Conservation (phyloP, 768 basidiomycete genomes). For the Tephrocybe sp. region DNA sequence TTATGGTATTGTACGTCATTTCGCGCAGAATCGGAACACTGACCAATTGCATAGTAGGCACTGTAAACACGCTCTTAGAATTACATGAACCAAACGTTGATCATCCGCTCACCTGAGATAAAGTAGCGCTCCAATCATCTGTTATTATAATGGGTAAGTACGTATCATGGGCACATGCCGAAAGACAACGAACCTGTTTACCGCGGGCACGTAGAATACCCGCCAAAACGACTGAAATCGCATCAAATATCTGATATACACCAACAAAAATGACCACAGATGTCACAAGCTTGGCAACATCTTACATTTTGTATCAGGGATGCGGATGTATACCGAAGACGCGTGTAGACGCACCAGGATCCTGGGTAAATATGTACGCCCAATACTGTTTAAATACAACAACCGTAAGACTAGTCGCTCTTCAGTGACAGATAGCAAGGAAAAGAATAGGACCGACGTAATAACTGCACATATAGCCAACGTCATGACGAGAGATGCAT, state of each 20-base stretch:
- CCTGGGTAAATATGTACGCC: constrained; percentile 72
- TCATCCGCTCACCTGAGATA: constrained; percentile 58
- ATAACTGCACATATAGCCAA: constrained; percentile 58
- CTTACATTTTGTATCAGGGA: constrained; percentile 20
- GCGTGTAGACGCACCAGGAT: constrained; percentile 42
- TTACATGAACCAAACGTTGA: neutral
- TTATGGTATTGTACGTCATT: neutral
- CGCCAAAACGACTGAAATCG: constrained; percentile 57
- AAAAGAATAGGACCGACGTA: constrained; percentile 38
- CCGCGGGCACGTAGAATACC: constrained; percentile 85
- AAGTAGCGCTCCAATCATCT: constrained; percentile 73
- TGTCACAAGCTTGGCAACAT: constrained; percentile 60
- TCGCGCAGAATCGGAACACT: neutral
- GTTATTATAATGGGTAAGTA: neutral
- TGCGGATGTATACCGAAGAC: neutral
- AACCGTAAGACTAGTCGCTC: neutral
- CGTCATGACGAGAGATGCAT: constrained; percentile 62
- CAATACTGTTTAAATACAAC: constrained; percentile 60
- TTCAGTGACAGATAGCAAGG: neutral
- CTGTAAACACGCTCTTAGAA: constrained; percentile 24
- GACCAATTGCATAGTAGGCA: constrained; percentile 77
- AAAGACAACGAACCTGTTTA: constrained; percentile 50
- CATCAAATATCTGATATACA: constrained; percentile 84
- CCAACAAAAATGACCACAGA: constrained; percentile 71
- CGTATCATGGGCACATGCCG: neutral